Conservation (phyloP, 331 rosid genomes). For the Cydonia oblonga region DNA sequence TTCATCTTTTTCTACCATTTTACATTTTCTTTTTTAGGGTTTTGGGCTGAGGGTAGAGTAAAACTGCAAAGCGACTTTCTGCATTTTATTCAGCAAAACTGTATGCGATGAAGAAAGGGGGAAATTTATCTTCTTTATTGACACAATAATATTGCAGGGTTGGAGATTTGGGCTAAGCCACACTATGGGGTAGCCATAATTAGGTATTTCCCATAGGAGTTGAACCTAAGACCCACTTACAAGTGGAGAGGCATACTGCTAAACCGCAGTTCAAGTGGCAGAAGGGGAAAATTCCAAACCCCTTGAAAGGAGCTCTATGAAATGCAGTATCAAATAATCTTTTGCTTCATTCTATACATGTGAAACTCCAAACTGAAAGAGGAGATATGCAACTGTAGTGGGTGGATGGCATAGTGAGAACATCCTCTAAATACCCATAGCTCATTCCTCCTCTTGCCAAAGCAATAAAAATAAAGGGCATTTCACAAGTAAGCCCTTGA, state of each 20-base stretch:
- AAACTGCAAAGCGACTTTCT: background rate
- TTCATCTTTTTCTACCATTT: background rate
- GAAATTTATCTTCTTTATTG: background rate
- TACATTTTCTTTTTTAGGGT: background rate
- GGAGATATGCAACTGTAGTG: background rate
- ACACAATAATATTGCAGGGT: background rate
- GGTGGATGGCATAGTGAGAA: background rate
- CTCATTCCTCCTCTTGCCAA: background rate
- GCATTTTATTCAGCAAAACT: background rate
- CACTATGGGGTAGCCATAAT: background rate
- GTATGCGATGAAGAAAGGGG: background rate
- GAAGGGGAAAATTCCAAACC: background rate
- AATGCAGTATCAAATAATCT: background rate
- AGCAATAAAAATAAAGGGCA: background rate
- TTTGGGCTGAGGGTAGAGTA: background rate
- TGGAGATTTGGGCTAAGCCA: background rate
- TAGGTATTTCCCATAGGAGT: background rate
- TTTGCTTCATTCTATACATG: background rate
- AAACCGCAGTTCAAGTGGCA: background rate
- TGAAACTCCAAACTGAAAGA: background rate
- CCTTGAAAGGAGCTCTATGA: background rate
- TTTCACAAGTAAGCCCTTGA: background rate
- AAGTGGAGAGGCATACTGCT: background rate
- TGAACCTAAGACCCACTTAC: background rate
- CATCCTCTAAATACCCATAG: background rate